These are phyloP conservation scores for Fraxinus ornus DNA, from an alignment of 305 asterid species.

Conservation along the genomic window DNA sequence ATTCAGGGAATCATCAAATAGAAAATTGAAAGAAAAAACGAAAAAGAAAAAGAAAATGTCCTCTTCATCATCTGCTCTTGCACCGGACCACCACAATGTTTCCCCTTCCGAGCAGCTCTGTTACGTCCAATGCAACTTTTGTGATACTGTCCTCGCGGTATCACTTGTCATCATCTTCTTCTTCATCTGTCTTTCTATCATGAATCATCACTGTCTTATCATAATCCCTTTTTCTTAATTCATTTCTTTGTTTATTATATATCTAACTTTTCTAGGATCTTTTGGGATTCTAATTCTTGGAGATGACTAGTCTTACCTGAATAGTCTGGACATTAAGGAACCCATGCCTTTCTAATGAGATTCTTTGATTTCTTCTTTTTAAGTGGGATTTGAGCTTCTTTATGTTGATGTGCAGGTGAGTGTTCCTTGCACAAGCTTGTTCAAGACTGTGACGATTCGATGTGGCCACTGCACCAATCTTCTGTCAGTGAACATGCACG, in stretches of 20 bases:
- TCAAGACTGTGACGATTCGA: conserved; percentile 91
- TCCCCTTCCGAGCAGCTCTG: conserved; percentile 88
- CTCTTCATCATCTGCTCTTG: conserved; percentile 64
- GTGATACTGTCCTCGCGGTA: conserved; percentile 97
- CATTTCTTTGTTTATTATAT: neutral
- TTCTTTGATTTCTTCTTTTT: neutral
- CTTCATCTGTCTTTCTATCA: neutral
- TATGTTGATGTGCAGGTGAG: conserved; percentile 51
- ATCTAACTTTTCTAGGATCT: neutral
- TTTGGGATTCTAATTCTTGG: neutral
- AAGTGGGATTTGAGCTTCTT: neutral
- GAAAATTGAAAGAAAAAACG: neutral
- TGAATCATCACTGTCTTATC: neutral
- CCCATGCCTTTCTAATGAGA: neutral
- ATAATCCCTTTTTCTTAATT: neutral
- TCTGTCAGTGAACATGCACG: conserved; percentile 85
- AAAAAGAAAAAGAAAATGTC: conserved; percentile 48
- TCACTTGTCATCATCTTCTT: neutral
- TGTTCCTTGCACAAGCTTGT: conserved; percentile 89
- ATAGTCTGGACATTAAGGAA: neutral
- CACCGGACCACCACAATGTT: conserved; percentile 79
- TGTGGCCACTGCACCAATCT: conserved; percentile 98
- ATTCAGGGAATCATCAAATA: conserved; percentile 21
- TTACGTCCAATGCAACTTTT: conserved; percentile 89
- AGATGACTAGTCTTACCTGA: neutral